These are phyloP conservation scores for Entoloma clypeatum DNA, from an alignment of 1,284 basidiomycete genomes.

Conservation along the genomic window DNA sequence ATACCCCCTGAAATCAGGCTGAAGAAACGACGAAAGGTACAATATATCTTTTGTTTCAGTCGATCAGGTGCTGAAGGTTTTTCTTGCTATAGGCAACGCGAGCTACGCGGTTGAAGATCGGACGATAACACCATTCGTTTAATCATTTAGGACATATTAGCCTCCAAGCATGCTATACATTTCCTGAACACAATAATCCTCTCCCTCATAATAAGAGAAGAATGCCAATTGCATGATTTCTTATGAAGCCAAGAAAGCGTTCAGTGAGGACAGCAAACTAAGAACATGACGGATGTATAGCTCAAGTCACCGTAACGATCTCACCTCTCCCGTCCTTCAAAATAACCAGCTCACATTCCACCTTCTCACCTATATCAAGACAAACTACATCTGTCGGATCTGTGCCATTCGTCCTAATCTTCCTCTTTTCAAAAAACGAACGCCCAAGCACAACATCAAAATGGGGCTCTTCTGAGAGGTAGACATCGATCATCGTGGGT, in stretches of 20 bases:
- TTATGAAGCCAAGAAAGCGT: not conserved
- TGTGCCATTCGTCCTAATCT: slow-evolving; percentile 75
- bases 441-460: slow-evolving; percentile 96
- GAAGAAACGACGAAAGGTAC: slow-evolving; percentile 58
- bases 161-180: not conserved
- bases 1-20: slow-evolving; percentile 34
- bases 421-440: slow-evolving; percentile 90
- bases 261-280: slow-evolving; percentile 1
- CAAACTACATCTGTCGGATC: slow-evolving; percentile 93
- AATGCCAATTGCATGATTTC: too few species aligned
- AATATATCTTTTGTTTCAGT: slow-evolving; percentile 15
- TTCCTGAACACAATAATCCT: too few species aligned
- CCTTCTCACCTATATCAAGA: slow-evolving; percentile 91
- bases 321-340: slow-evolving; percentile 84
- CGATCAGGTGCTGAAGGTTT: slow-evolving; percentile 8
- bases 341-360: slow-evolving; percentile 89
- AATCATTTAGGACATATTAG: not conserved
- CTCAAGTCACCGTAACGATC: slow-evolving; percentile 77
- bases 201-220: too few species aligned
- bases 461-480: slow-evolving; percentile 91
- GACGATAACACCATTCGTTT: slow-evolving; percentile 27
- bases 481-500: slow-evolving; percentile 49
- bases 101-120: slow-evolving; percentile 37
- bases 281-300: not conserved
- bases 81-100: slow-evolving; percentile 35